Evolutionary conservation across 345 rosid genomes (phyloP), one percentile per base, ranked within the genome.

Genomic region (Linum tenue): DNA sequence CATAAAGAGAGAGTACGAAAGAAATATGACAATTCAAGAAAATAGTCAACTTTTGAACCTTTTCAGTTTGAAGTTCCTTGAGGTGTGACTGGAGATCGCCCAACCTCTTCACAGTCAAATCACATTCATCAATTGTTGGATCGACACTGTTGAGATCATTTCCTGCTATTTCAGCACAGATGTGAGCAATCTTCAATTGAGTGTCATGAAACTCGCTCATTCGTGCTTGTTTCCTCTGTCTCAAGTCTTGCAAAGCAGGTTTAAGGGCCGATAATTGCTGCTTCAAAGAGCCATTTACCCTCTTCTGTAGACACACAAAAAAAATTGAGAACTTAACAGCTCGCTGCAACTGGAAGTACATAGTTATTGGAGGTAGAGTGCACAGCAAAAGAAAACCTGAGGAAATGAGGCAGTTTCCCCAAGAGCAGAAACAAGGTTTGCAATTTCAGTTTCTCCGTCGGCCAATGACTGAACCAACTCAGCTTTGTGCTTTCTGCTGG

Each of bases 51-150:
- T 5, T 37, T 56, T 11, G 56, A 37, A 92, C 96, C 98, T 92
- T 92, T 69, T 86, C 96, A 48, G 66, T 77, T 59, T 84, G 84
- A 71, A 92, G 90, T 72, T 90, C 98, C 71, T 83, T 82, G 56
- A 88, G 82, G 67, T 82, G 82, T 59, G 81, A 73, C 79, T 84
- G 83, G 57, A 84, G 83, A 67, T 86, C 90, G 67, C 78, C 85
- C 82, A 90, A 64, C 77, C 77, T 86, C 78, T 75, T 84, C 55
- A 72, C 61, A 0, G 53, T 48, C 53, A 48, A 10, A 48, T 86
- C 85, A 36, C 56, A 62, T 67, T 82, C 95, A 79, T 88, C 67
- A 70, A 88, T 73, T 62, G 71, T 76, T 16, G 72, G 70, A 38
- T 73, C 85, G 60, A 36, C 37, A 8, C 76, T 66, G 55, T 56